These are phyloP conservation scores for Hemisphaericaspora nanyangensis DNA, from an alignment of 805 yeast species.

Conservation along the genomic window DNA sequence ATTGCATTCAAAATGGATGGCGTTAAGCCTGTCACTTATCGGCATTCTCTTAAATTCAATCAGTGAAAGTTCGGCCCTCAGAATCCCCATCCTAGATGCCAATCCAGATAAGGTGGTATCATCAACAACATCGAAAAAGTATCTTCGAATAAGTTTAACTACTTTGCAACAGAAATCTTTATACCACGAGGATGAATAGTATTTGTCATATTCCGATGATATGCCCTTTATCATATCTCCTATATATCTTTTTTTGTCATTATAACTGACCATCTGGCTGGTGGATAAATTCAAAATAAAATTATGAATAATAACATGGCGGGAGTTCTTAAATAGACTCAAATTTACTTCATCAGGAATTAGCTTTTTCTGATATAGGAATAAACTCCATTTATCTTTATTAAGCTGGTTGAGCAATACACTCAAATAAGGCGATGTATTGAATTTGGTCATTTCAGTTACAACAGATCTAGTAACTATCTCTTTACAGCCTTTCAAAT, in stretches of 20 bases:
- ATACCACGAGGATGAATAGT: slow-evolving; percentile 19
- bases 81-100: slow-evolving; percentile 26
- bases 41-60: slow-evolving; percentile 19
- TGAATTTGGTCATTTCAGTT: slow-evolving; percentile 21
- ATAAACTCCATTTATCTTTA: slow-evolving; percentile 13
- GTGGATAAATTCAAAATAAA: slow-evolving; percentile 17
- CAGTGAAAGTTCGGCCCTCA: slow-evolving; percentile 17
- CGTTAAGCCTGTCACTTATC: slow-evolving; percentile 17
- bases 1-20: slow-evolving; percentile 6
- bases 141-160: slow-evolving; percentile 20
- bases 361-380: slow-evolving; percentile 14
- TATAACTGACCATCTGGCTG: slow-evolving; percentile 6
- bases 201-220: slow-evolving; percentile 24
- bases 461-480: slow-evolving; percentile 19
- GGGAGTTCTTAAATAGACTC: slow-evolving; percentile 16
- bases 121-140: slow-evolving; percentile 12
- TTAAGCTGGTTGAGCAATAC: slow-evolving; percentile 17
- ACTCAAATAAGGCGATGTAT: slow-evolving; percentile 23
- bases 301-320: slow-evolving; percentile 16
- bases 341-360: slow-evolving; percentile 15
- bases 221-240: slow-evolving; percentile 15
- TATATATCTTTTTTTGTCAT: slow-evolving; percentile 9
- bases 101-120: slow-evolving; percentile 10
- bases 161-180: slow-evolving; percentile 27
- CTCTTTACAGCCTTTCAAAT: slow-evolving; percentile 19